A percentile compares a stretch with the other conserved stretches of the same genome.
These are phyloP conservation scores for Annona cherimola DNA, from an alignment of 164 flowering plant genomes.

Conservation along the genomic window DNA sequence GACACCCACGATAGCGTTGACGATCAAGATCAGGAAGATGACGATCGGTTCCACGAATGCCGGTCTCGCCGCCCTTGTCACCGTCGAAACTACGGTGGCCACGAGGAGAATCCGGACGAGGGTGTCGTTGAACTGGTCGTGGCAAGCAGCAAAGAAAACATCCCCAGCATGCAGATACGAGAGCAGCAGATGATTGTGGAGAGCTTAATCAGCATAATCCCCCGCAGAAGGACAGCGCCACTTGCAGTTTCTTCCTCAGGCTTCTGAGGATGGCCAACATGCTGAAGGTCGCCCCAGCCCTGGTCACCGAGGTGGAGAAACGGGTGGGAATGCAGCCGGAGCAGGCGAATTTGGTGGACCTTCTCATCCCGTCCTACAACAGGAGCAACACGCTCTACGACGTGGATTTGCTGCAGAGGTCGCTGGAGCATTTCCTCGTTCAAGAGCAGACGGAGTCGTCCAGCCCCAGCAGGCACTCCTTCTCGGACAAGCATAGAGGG, in stretches of 20 bases:
- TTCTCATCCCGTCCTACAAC: conserved; percentile 67
- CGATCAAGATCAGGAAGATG: too few relatives aligned
- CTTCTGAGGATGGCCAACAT: conserved; percentile 72
- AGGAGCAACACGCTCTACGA: conserved; percentile 69
- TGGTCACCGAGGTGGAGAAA: conserved; percentile 82
- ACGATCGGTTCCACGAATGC: too few relatives aligned
- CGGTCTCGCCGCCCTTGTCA: too few relatives aligned
- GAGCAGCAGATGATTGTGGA: too few relatives aligned
- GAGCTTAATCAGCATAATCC: too few relatives aligned
- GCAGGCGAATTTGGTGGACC: conserved; percentile 76
- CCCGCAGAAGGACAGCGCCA: conserved; percentile 80
- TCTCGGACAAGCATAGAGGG: too few relatives aligned
- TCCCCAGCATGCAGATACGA: too few relatives aligned
- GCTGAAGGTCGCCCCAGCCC: conserved; percentile 85
- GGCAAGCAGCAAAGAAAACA: too few relatives aligned
- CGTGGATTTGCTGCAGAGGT: conserved; percentile 89
- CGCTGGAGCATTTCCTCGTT: conserved; percentile 88
- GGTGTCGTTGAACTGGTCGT: too few relatives aligned
- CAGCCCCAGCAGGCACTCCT: conserved; percentile 67
- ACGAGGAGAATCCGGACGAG: too few relatives aligned
- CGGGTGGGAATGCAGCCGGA: conserved; percentile 96
- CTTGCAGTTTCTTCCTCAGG: conserved; percentile 84
- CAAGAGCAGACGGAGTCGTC: conserved; percentile 78
- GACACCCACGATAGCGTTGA: too few relatives aligned
- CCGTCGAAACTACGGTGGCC: too few relatives aligned